Base-by-base conservation (phyloP, 345 rosid species). In the Eucalyptus polybractea region DNA sequence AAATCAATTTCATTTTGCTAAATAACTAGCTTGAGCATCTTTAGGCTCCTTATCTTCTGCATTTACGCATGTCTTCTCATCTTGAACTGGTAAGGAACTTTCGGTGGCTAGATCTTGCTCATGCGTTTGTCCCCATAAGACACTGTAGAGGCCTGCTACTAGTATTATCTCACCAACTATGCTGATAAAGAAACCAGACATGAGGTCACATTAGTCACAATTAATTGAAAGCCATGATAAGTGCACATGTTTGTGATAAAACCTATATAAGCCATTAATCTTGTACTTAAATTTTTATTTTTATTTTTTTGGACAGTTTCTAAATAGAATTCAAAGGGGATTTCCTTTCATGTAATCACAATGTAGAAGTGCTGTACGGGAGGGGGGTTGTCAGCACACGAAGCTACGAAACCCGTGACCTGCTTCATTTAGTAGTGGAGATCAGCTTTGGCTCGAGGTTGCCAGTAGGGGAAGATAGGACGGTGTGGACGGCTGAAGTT, bases 61-160 rank as follows among this genome's bases (percentile, higher is more conserved):
- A 65, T n/a, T 65, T 65, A 65, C 37, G 1, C 40, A n/a, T 29
- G 37, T 81, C 50, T 88, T 45, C 31, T 65, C 85, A 33, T 16
- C 83, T n/a, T 62, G 89, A 62, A 14, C 10, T 88, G 50, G 40
- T 31, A 86, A 40, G 50, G 56, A 86, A 86, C 87, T 86, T 45
- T 86, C 7, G 7, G 33, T n/a, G 76, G 56, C 50, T 44, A 80
- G 33, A 37, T 81, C 56, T 85, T 88, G 81, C 60, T 91, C 92
- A 51, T 44, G 88, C 31, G 81, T 89, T 89, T 89, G 88, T 49
- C 89, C 92, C 92, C 91, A 89, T 40, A 91, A 76, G 22, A 91
- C 92, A 86, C 86, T 86, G 85, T 91, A 91, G 16, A 91, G 90
- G 80, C 91, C 88, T 37, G 11, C 60, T 31, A 86, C 92, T 49